Evolutionary conservation across 2,329 filamentous ascomycete species (phyloP).

Genomic region (Hypoxylon sp.): DNA sequence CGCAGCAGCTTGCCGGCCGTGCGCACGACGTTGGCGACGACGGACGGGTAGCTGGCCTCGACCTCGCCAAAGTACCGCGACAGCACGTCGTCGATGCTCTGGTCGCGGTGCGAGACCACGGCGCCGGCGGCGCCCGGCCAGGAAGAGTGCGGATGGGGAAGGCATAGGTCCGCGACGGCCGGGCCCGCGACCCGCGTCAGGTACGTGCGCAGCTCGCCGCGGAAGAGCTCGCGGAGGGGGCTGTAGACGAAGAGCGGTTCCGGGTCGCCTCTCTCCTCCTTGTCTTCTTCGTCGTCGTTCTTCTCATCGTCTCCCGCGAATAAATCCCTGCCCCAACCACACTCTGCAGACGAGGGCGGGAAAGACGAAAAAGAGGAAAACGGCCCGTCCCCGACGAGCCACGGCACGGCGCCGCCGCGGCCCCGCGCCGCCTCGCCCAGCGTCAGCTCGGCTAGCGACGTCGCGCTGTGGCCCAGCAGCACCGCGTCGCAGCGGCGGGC

Average conservation of each 20-base stretch:
- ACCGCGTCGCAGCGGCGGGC: conserved; percentile 70
- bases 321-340: no score
- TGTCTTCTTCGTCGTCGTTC: conserved; percentile 18
- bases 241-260: conserved; percentile 73
- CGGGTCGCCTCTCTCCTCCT: no score
- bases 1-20: conserved; percentile 82
- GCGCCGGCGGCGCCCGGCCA: conserved; percentile 40
- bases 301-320: no score
- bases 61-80: conserved; percentile 85
- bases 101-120: conserved; percentile 73
- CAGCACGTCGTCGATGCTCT: conserved; percentile 93
- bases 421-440: conserved; percentile 91
- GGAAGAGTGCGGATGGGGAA: conserved; percentile 44
- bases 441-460: conserved; percentile 83
- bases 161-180: conserved; percentile 59
- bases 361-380: no score
- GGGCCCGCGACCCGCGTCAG: conserved; percentile 60
- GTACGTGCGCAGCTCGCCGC: conserved; percentile 79
- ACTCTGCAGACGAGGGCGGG: no score
- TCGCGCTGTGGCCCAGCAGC: conserved; percentile 86
- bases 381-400: conserved; percentile 79
- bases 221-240: conserved; percentile 84
- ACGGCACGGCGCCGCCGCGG: conserved; percentile 82
- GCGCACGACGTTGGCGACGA: conserved; percentile 93
- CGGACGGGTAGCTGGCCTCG: conserved; percentile 84